Evolutionary conservation across 495 filamentous ascomycete genomes (phyloP), one percentile per base, ranked within the genome.

Genomic region (Tuber aestivum): DNA sequence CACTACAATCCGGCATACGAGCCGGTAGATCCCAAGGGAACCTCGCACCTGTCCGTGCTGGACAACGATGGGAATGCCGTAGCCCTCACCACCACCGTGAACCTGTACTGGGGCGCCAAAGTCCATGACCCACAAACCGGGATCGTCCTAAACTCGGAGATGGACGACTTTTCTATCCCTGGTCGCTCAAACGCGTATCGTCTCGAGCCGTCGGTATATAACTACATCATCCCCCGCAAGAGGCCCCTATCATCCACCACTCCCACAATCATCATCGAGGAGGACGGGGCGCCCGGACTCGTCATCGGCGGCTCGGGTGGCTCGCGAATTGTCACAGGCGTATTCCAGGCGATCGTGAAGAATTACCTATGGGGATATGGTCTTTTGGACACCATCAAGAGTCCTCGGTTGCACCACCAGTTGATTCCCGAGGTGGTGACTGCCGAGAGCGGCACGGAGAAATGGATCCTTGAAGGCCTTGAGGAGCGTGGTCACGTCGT

Each of bases 151-250:
- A 83, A 83, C 32, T 74, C 72, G 21, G 69, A 83, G 44, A 83
- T 83, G 82, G 82, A 83, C 38, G 82, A 83, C 65, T 83, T 83
- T 69, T 81, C 78, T 4, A 82, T 83, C 44, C 82, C 82, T 6
- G 75, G 79, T 9, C 75, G 76, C 38, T 37, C 50, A 6, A 83
- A 83, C 42, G 78, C 81, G n/a, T 83, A 81, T 69, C 9, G 76
- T 32, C 76, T 83, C 44, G 27, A 72, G 16, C 82, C 82, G 10
- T 72, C 56, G 2, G n/a, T 83, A 21, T 83, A 81, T 56, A 83
- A 83, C 70, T 83, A 81, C 68, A 83, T 83, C 40, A 72, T 77
- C 27, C 81, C 82, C 18, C 75, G 70, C 61, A 83, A 83, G 65
- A 76, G 82, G 23, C 82, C 82, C 1, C 42, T 83, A 38, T 83